phyloP scores from a whole-genome alignment of 2,329 filamentous ascomycete species.

The Geosmithia flava region DNA sequence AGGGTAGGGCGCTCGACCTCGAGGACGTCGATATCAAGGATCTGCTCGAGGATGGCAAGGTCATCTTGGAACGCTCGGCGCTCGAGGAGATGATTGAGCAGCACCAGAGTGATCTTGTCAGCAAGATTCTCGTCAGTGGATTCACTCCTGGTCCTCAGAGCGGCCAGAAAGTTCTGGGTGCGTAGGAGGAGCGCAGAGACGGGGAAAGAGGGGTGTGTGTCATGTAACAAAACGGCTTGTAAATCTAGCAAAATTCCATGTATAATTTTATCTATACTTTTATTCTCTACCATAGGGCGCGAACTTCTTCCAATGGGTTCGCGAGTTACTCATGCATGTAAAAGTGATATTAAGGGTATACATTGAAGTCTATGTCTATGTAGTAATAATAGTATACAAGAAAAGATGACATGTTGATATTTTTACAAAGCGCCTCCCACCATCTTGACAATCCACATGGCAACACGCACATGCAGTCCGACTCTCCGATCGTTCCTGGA shows the following conservation, averaged over 20 bases:
- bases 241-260: conserved; percentile 1
- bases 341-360: neutral
- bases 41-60: conserved; percentile 67
- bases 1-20: conserved; percentile 57
- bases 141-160: conserved; percentile 18
- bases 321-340: no score
- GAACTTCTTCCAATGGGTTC: neutral
- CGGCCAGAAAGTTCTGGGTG: conserved; percentile 24
- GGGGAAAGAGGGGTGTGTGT: neutral
- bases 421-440: conserved; percentile 74
- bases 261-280: conserved; percentile 1
- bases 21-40: conserved; percentile 94
- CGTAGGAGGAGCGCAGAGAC: conserved; percentile 3
- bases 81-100: conserved; percentile 60
- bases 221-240: neutral
- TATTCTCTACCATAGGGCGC: neutral
- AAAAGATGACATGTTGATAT: neutral
- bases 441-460: conserved; percentile 86
- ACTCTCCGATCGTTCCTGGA: conserved; percentile 72
- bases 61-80: conserved; percentile 77
- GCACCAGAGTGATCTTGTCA: conserved; percentile 57
- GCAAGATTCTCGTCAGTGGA: conserved; percentile 31
- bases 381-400: neutral
- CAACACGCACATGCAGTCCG: conserved; percentile 69
- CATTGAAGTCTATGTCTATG: conserved; percentile 1